phyloP scores from a whole-genome alignment of 1,284 basidiomycete species.

The Sphagnurus paluster region DNA sequence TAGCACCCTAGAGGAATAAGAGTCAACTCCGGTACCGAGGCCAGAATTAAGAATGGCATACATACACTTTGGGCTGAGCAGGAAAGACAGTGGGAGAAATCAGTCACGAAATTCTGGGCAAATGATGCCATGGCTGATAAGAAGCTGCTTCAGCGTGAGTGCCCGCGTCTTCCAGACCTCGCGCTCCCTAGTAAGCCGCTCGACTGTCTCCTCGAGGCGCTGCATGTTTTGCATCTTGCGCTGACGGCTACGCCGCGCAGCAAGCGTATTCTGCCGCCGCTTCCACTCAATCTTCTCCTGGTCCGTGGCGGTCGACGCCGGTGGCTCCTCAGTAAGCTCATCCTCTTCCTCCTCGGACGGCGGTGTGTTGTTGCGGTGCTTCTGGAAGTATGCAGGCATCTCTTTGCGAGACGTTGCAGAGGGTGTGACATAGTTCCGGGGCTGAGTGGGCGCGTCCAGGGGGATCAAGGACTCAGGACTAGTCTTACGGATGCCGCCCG shows the following conservation, averaged over 20 bases:
- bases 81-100: too few species aligned
- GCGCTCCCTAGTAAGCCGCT: constrained; percentile 33
- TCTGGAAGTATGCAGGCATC: constrained; percentile 32
- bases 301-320: constrained; percentile 48
- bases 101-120: constrained; percentile 50
- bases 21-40: constrained; percentile 8
- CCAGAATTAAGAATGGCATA: too few species aligned
- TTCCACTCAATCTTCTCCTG: constrained; percentile 76
- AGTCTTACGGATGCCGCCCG: constrained; percentile 15
- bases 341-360: constrained; percentile 58
- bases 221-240: constrained; percentile 52
- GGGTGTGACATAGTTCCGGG: constrained; percentile 31
- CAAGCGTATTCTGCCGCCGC: constrained; percentile 80
- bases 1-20: constrained; percentile 4
- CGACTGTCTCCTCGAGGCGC: constrained; percentile 36
- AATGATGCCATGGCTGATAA: constrained; percentile 46
- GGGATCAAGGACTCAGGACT: constrained; percentile 28
- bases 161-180: constrained; percentile 40
- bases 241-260: constrained; percentile 75
- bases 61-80: too few species aligned
- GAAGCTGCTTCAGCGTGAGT: constrained; percentile 34
- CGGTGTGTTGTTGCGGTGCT: constrained; percentile 23
- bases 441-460: constrained; percentile 37
- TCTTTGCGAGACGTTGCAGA: constrained; percentile 35
- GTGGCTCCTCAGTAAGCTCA: constrained; percentile 37